These are phyloP conservation scores for Penicillium verrucosum DNA, from an alignment of 2,329 filamentous ascomycete species.

Conservation along the genomic window DNA sequence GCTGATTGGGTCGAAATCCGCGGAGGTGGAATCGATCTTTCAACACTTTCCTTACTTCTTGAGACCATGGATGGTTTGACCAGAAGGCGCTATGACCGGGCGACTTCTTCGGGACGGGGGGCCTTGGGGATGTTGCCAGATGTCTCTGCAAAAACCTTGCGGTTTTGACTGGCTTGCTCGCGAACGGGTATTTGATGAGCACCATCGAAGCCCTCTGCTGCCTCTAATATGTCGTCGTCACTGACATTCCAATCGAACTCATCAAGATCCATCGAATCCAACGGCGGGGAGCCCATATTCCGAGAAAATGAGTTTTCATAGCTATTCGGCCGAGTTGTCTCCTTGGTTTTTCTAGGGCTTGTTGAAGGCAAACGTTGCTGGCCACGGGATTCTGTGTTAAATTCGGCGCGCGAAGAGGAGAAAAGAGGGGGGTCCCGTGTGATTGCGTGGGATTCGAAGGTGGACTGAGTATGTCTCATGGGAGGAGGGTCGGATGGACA, in stretches of 20 bases:
- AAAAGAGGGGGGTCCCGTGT: not conserved
- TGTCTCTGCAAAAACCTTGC: conserved; percentile 42
- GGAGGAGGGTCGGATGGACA: not conserved
- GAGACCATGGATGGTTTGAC: conserved; percentile 76
- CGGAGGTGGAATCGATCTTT: conserved; percentile 79
- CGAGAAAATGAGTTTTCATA: conserved; percentile 34
- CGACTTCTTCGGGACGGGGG: conserved; percentile 33
- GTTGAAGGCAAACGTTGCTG: not conserved
- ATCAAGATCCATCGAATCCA: conserved; percentile 25
- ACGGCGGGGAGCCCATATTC: conserved; percentile 42
- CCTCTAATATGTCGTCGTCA: conserved; percentile 48
- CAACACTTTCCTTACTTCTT: conserved; percentile 75
- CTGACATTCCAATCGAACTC: conserved; percentile 45
- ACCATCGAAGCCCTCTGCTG: conserved; percentile 38
- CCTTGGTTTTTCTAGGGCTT: conserved; percentile 6
- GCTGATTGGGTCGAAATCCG: conserved; percentile 84
- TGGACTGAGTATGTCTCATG: not conserved
- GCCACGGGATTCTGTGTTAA: conserved; percentile 1
- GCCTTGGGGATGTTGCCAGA: conserved; percentile 37
- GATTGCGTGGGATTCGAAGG: not conserved
- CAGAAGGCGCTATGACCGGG: conserved; percentile 32
- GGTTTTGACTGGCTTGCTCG: conserved; percentile 20
- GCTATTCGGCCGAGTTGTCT: conserved; percentile 7
- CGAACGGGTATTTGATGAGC: conserved; percentile 15
- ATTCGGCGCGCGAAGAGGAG: not conserved